A percentile compares a stretch with the other conserved stretches of the same genome.
These are phyloP conservation scores for Hanseniaspora meyeri DNA, from an alignment of 805 yeast genomes.

Conservation along the genomic window DNA sequence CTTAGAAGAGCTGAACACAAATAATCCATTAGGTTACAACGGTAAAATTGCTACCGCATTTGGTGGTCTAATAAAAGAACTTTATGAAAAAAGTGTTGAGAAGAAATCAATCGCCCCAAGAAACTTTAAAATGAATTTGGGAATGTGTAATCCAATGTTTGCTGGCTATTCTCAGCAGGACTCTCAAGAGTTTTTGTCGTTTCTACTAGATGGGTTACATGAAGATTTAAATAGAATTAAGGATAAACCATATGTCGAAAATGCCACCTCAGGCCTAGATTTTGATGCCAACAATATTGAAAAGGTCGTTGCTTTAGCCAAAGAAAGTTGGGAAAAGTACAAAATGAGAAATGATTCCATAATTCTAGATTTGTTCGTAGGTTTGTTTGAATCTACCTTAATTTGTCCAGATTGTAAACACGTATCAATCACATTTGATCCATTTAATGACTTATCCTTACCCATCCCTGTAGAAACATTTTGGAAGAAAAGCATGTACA, in stretches of 20 bases:
- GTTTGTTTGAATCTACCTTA: slow-evolving; percentile 78
- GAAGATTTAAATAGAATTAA: slow-evolving; percentile 80
- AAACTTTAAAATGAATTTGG: slow-evolving; percentile 66
- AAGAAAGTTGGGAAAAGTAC: slow-evolving; percentile 69
- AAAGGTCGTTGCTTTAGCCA: slow-evolving; percentile 52
- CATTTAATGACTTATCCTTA: slow-evolving; percentile 77
- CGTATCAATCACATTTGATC: slow-evolving; percentile 82
- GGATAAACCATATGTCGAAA: slow-evolving; percentile 75
- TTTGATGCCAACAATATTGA: slow-evolving; percentile 42
- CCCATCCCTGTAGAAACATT: slow-evolving; percentile 69
- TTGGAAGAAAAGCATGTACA: slow-evolving; percentile 55
- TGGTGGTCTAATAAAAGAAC: slow-evolving; percentile 49
- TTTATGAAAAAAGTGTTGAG: slow-evolving; percentile 32
- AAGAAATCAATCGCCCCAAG: slow-evolving; percentile 44
- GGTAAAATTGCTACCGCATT: slow-evolving; percentile 75
- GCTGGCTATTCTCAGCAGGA: slow-evolving; percentile 86
- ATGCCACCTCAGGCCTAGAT: slow-evolving; percentile 61
- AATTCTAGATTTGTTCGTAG: slow-evolving; percentile 76
- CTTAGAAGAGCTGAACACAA: slow-evolving; percentile 52
- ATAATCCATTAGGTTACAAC: slow-evolving; percentile 73
- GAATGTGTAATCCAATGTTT: slow-evolving; percentile 69
- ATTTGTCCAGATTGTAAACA: slow-evolving; percentile 75
- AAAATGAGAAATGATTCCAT: slow-evolving; percentile 71
- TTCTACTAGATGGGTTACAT: slow-evolving; percentile 79
- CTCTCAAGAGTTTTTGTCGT: slow-evolving; percentile 86